Conservation (phyloP, 257 asterid genomes). For the Gynochthodes officinalis region DNA sequence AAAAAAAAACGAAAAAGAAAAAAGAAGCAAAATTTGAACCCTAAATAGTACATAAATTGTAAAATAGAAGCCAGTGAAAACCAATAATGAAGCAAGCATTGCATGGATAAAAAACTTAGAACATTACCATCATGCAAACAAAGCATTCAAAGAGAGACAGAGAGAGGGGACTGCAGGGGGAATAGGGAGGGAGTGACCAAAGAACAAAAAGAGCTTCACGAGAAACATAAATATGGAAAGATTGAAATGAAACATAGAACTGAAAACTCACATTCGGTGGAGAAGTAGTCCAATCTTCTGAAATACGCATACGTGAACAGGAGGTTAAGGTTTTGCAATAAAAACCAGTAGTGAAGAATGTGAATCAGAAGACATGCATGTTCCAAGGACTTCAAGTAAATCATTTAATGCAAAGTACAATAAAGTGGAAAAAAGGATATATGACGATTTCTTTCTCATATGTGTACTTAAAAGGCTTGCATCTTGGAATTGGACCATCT, state of each 20-base stretch:
- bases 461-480: slow-evolving; percentile 99
- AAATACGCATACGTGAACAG: slow-evolving; percentile 90
- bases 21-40: not conserved
- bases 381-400: slow-evolving; percentile 4
- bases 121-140: not conserved
- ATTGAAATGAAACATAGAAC: slow-evolving; percentile 15
- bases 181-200: too few relatives aligned
- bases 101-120: not conserved
- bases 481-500: slow-evolving; percentile 99
- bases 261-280: slow-evolving; percentile 82
- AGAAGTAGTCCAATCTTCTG: slow-evolving; percentile 92
- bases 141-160: not conserved
- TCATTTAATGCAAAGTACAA: slow-evolving; percentile 6
- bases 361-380: not conserved
- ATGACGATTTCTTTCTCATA: slow-evolving; percentile 98
- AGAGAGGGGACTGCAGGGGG: too few relatives aligned
- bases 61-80: not conserved
- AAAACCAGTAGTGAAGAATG: not conserved
- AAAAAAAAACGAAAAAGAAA: too few relatives aligned
- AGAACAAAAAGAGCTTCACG: not conserved
- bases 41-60: not conserved
- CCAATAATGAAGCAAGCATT: not conserved
- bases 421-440: slow-evolving; percentile 56
- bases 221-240: not conserved
- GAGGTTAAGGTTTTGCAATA: slow-evolving; percentile 51